These are phyloP conservation scores for Tetragonia tetragonoides DNA, from an alignment of 148 eudicot genomes.

Conservation along the genomic window DNA sequence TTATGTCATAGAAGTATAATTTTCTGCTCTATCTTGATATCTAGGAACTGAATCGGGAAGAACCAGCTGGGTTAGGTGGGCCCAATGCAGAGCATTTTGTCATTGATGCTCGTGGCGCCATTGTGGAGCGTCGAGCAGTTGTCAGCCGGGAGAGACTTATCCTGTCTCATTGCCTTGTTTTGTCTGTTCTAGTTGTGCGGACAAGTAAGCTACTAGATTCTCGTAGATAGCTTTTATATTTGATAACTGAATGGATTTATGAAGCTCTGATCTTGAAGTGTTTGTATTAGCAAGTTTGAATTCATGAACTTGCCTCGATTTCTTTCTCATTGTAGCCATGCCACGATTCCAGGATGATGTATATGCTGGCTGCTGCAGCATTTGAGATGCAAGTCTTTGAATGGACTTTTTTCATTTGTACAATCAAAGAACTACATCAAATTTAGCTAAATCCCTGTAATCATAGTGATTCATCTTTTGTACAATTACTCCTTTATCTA, in stretches of 20 bases:
- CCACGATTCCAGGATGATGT: neutral
- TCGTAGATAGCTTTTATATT: slow-evolving; percentile 8
- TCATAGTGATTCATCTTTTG: no score
- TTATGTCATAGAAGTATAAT: neutral
- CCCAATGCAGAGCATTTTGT: slow-evolving; percentile 70
- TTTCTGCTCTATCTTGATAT: slow-evolving; percentile 25
- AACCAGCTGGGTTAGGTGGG: slow-evolving; percentile 88
- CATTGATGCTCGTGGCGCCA: slow-evolving; percentile 89
- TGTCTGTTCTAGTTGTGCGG: slow-evolving; percentile 81
- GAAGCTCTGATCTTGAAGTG: neutral
- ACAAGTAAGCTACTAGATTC: slow-evolving; percentile 55
- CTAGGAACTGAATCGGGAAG: slow-evolving; percentile 89
- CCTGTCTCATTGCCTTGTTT: slow-evolving; percentile 90
- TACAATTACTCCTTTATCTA: no score
- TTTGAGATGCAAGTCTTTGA: neutral
- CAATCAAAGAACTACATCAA: no score
- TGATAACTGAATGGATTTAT: neutral
- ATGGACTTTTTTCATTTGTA: no score
- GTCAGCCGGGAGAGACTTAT: slow-evolving; percentile 86
- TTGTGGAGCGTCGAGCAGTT: slow-evolving; percentile 89
- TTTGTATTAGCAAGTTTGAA: neutral
- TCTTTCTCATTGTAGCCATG: neutral
- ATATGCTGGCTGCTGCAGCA: neutral
- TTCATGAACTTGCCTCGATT: neutral
- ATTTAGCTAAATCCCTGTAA: no score